These are phyloP conservation scores for Neurospora sp. DNA, from an alignment of 495 filamentous ascomycete species.

Conservation along the genomic window DNA sequence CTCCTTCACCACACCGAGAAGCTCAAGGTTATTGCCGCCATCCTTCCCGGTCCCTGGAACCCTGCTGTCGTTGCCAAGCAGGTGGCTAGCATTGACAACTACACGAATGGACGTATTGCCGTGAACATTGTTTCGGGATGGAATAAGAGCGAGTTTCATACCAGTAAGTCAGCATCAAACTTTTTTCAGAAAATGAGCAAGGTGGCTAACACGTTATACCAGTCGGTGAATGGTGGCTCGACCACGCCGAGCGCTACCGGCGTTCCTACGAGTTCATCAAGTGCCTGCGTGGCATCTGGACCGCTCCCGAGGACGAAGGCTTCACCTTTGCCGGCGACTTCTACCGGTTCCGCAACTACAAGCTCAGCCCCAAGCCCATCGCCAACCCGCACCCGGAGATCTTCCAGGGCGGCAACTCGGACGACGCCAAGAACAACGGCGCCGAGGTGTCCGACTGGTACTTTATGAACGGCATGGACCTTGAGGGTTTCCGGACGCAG, in stretches of 20 bases:
- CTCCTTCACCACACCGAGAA: constrained; percentile 32
- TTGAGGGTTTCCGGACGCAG: constrained; percentile 37
- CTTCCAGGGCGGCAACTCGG: constrained; percentile 39
- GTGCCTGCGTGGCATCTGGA: constrained; percentile 39
- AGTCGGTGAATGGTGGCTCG: constrained; percentile 44
- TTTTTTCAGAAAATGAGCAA: too few species aligned
- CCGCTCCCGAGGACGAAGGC: constrained; percentile 23
- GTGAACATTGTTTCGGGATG: constrained; percentile 41
- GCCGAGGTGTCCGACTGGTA: constrained; percentile 36
- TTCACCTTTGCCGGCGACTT: constrained; percentile 39
- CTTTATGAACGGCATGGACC: constrained; percentile 43
- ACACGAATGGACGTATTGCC: constrained; percentile 34
- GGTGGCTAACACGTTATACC: constrained; percentile 11
- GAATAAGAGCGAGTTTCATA: constrained; percentile 38
- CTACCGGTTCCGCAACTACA: constrained; percentile 40
- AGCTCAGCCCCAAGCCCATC: constrained; percentile 35
- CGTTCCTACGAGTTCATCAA: constrained; percentile 38
- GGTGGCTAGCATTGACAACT: constrained; percentile 40
- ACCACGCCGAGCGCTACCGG: constrained; percentile 39
- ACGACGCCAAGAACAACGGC: constrained; percentile 35
- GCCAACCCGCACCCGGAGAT: constrained; percentile 35
- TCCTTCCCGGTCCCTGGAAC: constrained; percentile 41
- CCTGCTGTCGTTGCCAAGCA: constrained; percentile 41
- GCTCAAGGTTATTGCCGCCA: constrained; percentile 38
- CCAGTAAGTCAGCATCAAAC: background rate